Evolutionary conservation across 2,329 filamentous ascomycete genomes (phyloP).

Genomic region (Ceratocystis huliohia): DNA sequence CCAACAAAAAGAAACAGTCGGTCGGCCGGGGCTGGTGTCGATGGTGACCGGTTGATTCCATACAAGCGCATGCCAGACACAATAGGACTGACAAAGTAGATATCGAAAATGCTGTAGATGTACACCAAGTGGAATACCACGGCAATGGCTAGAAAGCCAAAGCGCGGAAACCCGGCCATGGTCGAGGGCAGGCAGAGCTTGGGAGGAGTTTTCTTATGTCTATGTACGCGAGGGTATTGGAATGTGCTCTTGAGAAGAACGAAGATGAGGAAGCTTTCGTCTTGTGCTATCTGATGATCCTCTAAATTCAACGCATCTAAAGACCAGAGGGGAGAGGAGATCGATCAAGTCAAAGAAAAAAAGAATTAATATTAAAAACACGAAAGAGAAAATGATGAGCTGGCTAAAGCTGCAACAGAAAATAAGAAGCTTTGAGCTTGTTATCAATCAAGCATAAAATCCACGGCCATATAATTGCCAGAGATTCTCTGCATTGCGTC

Average conservation of each 20-base stretch:
- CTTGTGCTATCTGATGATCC: not conserved
- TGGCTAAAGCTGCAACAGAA: not conserved
- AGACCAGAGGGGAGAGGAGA: not conserved
- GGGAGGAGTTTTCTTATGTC: too few species aligned
- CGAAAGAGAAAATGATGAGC: not conserved
- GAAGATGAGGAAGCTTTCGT: not conserved
- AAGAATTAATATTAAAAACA: not conserved
- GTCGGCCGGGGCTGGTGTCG: slow-evolving; percentile 64
- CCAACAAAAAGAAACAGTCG: slow-evolving; percentile 89
- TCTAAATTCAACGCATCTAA: not conserved
- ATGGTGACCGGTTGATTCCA: slow-evolving; percentile 47
- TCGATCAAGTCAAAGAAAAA: not conserved
- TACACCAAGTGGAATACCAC: slow-evolving; percentile 89
- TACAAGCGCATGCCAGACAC: slow-evolving; percentile 89
- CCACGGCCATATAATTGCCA: not conserved
- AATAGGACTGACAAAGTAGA: slow-evolving; percentile 96
- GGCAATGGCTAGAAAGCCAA: slow-evolving; percentile 76
- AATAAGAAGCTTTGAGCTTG: not conserved
- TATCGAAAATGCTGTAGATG: slow-evolving; percentile 91
- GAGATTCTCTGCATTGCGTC: not conserved
- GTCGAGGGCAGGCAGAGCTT: too few species aligned
- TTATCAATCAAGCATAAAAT: not conserved
- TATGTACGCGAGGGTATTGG: too few species aligned
- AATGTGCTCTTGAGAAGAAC: not conserved
- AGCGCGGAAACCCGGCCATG: slow-evolving; percentile 36